These are phyloP conservation scores for Climacium dendroides DNA, from an alignment of 225 moss, liverwort and hornwort species.

Conservation along the genomic window DNA sequence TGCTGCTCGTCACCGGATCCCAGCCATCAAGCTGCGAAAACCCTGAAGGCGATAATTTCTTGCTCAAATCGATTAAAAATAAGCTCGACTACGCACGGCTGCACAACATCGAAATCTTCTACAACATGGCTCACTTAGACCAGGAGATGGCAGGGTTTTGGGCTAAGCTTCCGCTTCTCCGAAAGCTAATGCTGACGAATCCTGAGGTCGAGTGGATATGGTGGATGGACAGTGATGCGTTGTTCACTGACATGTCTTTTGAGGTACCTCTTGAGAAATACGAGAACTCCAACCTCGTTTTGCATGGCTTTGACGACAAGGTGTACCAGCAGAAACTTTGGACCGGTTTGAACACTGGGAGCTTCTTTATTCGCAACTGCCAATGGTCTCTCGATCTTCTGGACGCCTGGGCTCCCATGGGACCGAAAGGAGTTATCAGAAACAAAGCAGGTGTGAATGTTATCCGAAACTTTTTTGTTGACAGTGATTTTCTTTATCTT, in stretches of 20 bases:
- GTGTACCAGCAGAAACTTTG: slow-evolving; percentile 33
- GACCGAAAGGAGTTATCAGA: slow-evolving; percentile 29
- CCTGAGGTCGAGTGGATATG: slow-evolving; percentile 48
- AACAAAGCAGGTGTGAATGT: slow-evolving; percentile 22
- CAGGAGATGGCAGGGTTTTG: slow-evolving; percentile 47
- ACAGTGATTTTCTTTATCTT: no score
- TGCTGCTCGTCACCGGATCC: slow-evolving; percentile 40
- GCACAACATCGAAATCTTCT: slow-evolving; percentile 30
- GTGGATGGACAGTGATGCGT: slow-evolving; percentile 54
- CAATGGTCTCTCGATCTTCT: slow-evolving; percentile 46
- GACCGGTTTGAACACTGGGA: slow-evolving; percentile 45
- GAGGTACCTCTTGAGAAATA: slow-evolving; percentile 41
- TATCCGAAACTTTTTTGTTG: not conserved
- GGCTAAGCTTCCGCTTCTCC: slow-evolving; percentile 39
- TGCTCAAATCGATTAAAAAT: slow-evolving; percentile 30
- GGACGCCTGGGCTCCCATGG: slow-evolving; percentile 52
- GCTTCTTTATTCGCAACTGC: slow-evolving; percentile 39
- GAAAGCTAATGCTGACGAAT: slow-evolving; percentile 40
- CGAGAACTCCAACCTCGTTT: slow-evolving; percentile 8
- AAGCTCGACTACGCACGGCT: slow-evolving; percentile 36
- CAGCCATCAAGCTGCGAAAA: slow-evolving; percentile 38
- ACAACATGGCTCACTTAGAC: slow-evolving; percentile 51
- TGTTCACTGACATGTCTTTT: slow-evolving; percentile 48
- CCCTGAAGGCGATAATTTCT: slow-evolving; percentile 30
- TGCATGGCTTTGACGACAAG: slow-evolving; percentile 34